phyloP scores from a whole-genome alignment of 2,329 filamentous ascomycete genomes.

The Fusarium metavorans region DNA sequence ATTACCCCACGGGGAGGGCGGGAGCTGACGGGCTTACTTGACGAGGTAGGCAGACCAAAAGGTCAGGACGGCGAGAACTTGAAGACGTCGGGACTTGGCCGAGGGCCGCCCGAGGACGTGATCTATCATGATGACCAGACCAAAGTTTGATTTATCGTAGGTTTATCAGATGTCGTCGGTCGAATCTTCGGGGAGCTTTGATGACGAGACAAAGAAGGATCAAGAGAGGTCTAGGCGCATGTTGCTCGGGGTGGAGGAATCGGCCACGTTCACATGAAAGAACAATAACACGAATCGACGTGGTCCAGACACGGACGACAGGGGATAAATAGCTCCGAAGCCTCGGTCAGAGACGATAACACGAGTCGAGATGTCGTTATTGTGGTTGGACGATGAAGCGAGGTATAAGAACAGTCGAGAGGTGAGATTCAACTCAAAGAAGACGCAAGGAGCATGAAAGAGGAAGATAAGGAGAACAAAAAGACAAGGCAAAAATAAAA shows the following conservation, averaged over 20 bases:
- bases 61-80: constrained; percentile 89
- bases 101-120: constrained; percentile 94
- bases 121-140: constrained; percentile 70
- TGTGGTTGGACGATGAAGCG: not conserved
- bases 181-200: not conserved
- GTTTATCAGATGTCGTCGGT: not conserved
- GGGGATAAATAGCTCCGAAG: not conserved
- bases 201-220: constrained; percentile 22
- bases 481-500: not conserved
- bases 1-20: constrained; percentile 2
- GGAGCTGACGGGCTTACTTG: constrained; percentile 62
- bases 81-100: constrained; percentile 89
- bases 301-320: not conserved
- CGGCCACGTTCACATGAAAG: constrained; percentile 43
- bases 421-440: not conserved
- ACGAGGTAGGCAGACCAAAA: constrained; percentile 92
- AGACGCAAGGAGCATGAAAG: not conserved
- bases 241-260: constrained; percentile 21
- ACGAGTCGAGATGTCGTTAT: constrained; percentile 16
- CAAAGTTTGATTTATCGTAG: not conserved
- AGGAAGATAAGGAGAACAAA: not conserved
- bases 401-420: not conserved
- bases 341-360: constrained; percentile 29
- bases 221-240: constrained; percentile 32
- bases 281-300: constrained; percentile 19